Base-by-base conservation (phyloP, 2,329 filamentous ascomycete species). In the Coniella lustricola region DNA sequence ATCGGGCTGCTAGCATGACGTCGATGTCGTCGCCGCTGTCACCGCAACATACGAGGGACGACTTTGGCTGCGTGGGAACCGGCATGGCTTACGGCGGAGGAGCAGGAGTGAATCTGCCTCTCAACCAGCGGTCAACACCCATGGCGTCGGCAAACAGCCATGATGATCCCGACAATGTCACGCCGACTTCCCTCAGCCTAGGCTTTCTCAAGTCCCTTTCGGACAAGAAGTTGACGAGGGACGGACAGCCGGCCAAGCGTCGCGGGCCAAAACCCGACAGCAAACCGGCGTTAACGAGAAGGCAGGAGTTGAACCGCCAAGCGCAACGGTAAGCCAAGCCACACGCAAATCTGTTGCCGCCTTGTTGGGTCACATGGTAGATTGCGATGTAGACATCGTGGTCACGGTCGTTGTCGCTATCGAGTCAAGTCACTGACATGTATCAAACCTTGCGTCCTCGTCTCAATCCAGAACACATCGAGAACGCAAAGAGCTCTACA, bases 251-350 rank as follows among this genome's bases (percentile, higher is more conserved):
- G 8, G 82, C 88, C 3, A 98, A 97, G 70, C 82, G 88, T 56
- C 82, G 93, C 66, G 93, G 93, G 1, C 93, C 93, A 0, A 97
- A 97, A 65, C 93, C 93, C 17, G 93, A 97, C 65, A 94, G 87
- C 72, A 96, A 95, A 64, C 93, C 93, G 16, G 91, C 93, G 38
- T 71, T 95, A 60, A 97, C 91, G 17, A 79, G 91, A 54, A 81
- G 91, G 55, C 93, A 97, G 64, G 91, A 97, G 66, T 72, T 97
- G 53, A 97, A 97, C 64, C 81, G 93, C 55, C 91, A 97, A 70
- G 93, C 93, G 25, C 93, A 97, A 67, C 85, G 90, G 90, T 94
- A 79, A 58, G 68, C 29, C 13, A 12, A 17, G 9, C 16, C 18
- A 38, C 17, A 12, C 18, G 14, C 4, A 18, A 10, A 17, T 17